phyloP scores from a whole-genome alignment of 208 protist genomes.

The Leishmania major region DNA sequence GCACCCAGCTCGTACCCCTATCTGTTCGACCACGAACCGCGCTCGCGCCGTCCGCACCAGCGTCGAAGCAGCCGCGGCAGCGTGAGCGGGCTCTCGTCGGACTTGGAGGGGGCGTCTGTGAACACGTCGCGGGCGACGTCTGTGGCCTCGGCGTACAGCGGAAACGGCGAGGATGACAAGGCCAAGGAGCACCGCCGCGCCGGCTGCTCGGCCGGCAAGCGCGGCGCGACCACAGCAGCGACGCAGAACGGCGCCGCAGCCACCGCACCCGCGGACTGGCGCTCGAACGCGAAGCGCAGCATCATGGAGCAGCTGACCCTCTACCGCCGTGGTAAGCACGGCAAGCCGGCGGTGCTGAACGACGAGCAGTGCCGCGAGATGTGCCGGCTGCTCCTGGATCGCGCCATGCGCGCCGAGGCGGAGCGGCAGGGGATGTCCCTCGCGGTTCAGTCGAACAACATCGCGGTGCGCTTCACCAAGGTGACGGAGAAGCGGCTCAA shows the following conservation, averaged over 20 bases:
- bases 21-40: slow-evolving; percentile 29
- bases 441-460: slow-evolving; percentile 59
- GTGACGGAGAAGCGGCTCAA: slow-evolving; percentile 57
- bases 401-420: slow-evolving; percentile 64
- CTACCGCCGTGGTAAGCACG: slow-evolving; percentile 57
- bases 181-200: slow-evolving; percentile 1
- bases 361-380: slow-evolving; percentile 56
- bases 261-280: slow-evolving; percentile 46
- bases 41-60: slow-evolving; percentile 14
- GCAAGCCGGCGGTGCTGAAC: slow-evolving; percentile 58
- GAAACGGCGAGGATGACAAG: slow-evolving; percentile 29
- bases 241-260: not conserved
- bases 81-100: slow-evolving; percentile 18
- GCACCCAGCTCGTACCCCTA: slow-evolving; percentile 36
- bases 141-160: slow-evolving; percentile 36
- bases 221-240: slow-evolving; percentile 1
- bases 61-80: slow-evolving; percentile 11
- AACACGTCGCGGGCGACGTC: slow-evolving; percentile 40
- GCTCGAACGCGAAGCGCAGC: slow-evolving; percentile 67
- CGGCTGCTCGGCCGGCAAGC: not conserved
- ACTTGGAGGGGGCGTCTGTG: slow-evolving; percentile 2
- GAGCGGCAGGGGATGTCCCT: slow-evolving; percentile 61
- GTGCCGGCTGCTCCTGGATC: slow-evolving; percentile 67
- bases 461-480: slow-evolving; percentile 46
- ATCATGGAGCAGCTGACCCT: slow-evolving; percentile 83